Percentiles rank a stretch among this genome's conserved stretches.
These are phyloP conservation scores for Quercus lobata DNA, from an alignment of 331 rosid genomes.

Conservation along the genomic window DNA sequence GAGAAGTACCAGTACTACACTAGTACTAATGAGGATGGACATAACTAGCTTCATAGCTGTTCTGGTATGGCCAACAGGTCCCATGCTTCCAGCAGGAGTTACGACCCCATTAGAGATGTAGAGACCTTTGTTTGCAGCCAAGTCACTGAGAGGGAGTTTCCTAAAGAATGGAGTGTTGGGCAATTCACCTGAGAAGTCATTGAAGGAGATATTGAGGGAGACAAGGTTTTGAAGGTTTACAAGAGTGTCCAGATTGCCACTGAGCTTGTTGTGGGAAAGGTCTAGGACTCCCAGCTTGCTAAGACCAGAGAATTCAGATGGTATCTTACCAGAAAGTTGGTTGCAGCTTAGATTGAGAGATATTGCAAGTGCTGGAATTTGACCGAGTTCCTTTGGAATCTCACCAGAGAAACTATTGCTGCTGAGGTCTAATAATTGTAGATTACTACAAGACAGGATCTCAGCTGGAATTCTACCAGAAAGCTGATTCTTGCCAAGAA, in stretches of 20 bases:
- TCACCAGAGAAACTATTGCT: conserved; percentile 71
- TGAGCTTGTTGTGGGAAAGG: conserved; percentile 74
- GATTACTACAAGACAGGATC: conserved; percentile 64
- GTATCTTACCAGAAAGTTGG: conserved; percentile 78
- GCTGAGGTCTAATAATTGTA: conserved; percentile 80
- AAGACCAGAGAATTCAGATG: conserved; percentile 60
- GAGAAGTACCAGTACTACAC: conserved; percentile 47
- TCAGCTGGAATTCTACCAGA: conserved; percentile 74
- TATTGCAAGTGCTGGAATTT: conserved; percentile 69
- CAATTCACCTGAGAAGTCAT: conserved; percentile 67
- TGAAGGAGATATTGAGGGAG: conserved; percentile 71
- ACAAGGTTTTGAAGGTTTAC: conserved; percentile 60
- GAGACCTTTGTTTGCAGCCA: conserved; percentile 67
- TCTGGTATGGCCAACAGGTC: conserved; percentile 18
- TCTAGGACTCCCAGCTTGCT: conserved; percentile 71
- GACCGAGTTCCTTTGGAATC: conserved; percentile 70
- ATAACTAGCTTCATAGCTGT: conserved; percentile 40
- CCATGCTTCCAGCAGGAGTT: conserved; percentile 28
- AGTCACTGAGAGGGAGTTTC: conserved; percentile 59
- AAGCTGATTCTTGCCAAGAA: conserved; percentile 56
- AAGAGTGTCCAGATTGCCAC: conserved; percentile 53
- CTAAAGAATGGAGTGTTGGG: conserved; percentile 71
- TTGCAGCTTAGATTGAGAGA: conserved; percentile 85
- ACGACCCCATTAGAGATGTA: conserved; percentile 34
- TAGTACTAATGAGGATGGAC: conserved; percentile 49